Percentiles rank a stretch among this genome's conserved stretches.
phyloP scores from a whole-genome alignment of 2,329 filamentous ascomycete genomes.

The Plectosphaerella sp. region DNA sequence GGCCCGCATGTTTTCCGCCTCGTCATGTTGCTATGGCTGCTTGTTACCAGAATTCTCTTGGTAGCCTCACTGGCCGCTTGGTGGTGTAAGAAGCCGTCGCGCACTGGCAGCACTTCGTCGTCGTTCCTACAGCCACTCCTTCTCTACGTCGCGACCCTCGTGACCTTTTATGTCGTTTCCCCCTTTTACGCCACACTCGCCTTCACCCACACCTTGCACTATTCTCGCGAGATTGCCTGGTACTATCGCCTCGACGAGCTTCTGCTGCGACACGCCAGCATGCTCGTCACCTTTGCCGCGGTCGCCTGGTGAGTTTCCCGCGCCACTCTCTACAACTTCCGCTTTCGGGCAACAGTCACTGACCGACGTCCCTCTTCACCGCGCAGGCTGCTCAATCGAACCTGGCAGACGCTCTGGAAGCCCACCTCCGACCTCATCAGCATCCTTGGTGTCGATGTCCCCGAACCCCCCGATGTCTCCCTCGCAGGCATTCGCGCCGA shows the following conservation, averaged over 20 bases:
- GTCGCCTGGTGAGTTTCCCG: constrained; percentile 46
- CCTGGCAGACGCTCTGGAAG: constrained; percentile 84
- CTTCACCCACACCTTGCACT: constrained; percentile 10
- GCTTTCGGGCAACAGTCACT: constrained; percentile 1
- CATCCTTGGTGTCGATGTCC: constrained; percentile 90
- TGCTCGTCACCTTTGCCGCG: constrained; percentile 50
- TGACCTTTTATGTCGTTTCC: constrained; percentile 11
- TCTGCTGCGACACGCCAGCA: constrained; percentile 45
- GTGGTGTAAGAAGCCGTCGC: constrained; percentile 11
- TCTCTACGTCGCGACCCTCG: constrained; percentile 8
- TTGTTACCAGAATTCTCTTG: constrained; percentile 12
- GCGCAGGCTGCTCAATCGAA: constrained; percentile 74
- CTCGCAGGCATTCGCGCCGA: constrained; percentile 85
- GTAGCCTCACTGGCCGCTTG: constrained; percentile 13
- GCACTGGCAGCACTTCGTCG: too few species aligned
- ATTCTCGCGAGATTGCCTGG: constrained; percentile 10
- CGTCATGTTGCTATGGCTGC: constrained; percentile 15
- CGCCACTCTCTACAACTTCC: background rate
- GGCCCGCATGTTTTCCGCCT: constrained; percentile 3
- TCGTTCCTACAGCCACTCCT: constrained; percentile 10
- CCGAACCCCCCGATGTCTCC: constrained; percentile 82
- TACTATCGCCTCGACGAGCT: constrained; percentile 40
- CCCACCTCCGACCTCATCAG: constrained; percentile 87
- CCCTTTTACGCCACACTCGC: constrained; percentile 8
- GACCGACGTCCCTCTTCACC: background rate